Conservation (phyloP, 495 filamentous ascomycete genomes). For the Elaphomyces granulatus region DNA sequence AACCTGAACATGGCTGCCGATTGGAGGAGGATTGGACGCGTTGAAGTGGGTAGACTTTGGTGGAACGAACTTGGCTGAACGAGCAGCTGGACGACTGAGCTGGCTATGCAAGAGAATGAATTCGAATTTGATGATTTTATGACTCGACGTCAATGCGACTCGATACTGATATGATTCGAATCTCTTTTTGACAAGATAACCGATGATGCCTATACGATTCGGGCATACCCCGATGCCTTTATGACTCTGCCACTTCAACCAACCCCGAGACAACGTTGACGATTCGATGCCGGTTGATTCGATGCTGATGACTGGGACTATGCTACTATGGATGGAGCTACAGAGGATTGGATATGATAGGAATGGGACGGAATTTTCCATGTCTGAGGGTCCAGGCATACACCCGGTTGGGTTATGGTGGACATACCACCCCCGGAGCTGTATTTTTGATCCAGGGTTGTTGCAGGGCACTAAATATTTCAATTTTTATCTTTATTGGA, state of each 20-base stretch:
- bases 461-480: too few relatives aligned
- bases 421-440: too few relatives aligned
- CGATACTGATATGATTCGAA: not conserved
- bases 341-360: not conserved
- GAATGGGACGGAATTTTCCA: not conserved
- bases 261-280: not conserved
- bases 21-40: too few relatives aligned
- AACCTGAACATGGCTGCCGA: too few relatives aligned
- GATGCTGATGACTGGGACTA: not conserved
- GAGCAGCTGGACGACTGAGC: not conserved
- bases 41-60: too few relatives aligned
- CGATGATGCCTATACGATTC: not conserved
- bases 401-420: too few relatives aligned
- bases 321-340: not conserved
- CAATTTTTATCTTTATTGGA: too few relatives aligned
- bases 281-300: not conserved
- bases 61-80: not conserved
- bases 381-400: not conserved
- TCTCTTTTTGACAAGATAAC: not conserved
- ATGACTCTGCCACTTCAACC: not conserved
- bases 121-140: not conserved
- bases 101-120: not conserved
- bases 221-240: not conserved
- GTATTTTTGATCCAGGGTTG: too few relatives aligned
- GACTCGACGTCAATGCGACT: not conserved